phyloP scores from a whole-genome alignment of 1,284 basidiomycete genomes.

The Heterobasidion occidentale region DNA sequence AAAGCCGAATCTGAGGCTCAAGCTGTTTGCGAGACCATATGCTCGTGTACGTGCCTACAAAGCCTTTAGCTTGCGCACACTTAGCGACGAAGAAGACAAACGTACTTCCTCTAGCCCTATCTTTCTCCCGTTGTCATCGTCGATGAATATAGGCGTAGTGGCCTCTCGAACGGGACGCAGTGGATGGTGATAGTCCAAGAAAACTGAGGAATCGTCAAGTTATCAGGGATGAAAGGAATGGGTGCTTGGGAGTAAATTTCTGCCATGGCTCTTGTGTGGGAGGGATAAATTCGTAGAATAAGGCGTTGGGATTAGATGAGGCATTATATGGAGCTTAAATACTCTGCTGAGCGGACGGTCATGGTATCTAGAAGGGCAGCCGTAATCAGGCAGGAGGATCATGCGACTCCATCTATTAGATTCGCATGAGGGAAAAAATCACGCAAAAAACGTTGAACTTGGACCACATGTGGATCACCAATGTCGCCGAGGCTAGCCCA shows the following conservation, averaged over 20 bases:
- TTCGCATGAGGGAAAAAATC: too few relatives aligned
- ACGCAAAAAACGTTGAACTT: too few relatives aligned
- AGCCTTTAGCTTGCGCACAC: not conserved
- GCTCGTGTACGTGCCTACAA: conserved; percentile 42
- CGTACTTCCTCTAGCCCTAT: conserved; percentile 44
- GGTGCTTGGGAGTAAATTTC: conserved; percentile 10
- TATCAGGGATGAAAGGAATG: conserved; percentile 52
- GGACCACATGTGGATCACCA: too few relatives aligned
- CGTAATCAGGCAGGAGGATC: too few relatives aligned
- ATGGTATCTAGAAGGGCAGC: too few relatives aligned
- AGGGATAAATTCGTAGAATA: not conserved
- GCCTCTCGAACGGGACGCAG: conserved; percentile 36
- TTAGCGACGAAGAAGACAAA: not conserved
- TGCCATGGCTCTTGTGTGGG: not conserved
- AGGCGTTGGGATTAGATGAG: too few relatives aligned
- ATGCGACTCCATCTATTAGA: too few relatives aligned
- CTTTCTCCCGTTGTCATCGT: conserved; percentile 47
- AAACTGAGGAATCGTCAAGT: conserved; percentile 71
- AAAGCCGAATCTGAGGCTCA: conserved; percentile 43
- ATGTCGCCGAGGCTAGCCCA: too few relatives aligned
- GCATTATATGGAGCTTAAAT: too few relatives aligned
- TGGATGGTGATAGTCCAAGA: conserved; percentile 49
- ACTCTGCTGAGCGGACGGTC: too few relatives aligned
- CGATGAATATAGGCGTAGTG: conserved; percentile 52
- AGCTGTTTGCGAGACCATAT: conserved; percentile 52